A percentile compares a stretch with the other conserved stretches of the same genome.
Conservation (phyloP, 768 basidiomycete species). For the Podaxis pistillaris region DNA sequence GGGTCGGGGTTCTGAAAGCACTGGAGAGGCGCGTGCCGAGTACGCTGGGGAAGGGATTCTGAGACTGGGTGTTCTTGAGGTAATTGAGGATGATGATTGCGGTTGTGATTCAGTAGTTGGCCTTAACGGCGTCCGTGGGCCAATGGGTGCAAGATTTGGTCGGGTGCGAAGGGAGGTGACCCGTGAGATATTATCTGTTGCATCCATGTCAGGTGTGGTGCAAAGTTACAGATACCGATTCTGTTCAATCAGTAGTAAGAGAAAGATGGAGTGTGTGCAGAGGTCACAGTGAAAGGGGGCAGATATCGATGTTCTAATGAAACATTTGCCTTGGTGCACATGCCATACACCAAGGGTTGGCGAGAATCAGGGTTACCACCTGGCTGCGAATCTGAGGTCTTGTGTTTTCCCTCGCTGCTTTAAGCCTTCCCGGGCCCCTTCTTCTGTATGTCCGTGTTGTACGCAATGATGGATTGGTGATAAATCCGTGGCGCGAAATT, state of each 20-base stretch:
- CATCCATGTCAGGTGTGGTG: slow-evolving; percentile 4
- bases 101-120: slow-evolving; percentile 7
- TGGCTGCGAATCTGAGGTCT: background rate
- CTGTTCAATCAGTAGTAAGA: background rate
- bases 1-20: background rate
- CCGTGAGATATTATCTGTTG: slow-evolving; percentile 26
- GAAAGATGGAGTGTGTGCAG: background rate
- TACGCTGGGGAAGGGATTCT: background rate
- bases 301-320: background rate
- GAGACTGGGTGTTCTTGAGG: background rate
- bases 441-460: no score
- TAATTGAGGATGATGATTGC: background rate
- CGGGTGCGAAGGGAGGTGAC: slow-evolving; percentile 26
- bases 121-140: slow-evolving; percentile 23
- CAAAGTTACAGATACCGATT: background rate
- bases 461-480: no score
- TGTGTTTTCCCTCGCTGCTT: no score
- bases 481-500: no score
- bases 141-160: slow-evolving; percentile 25
- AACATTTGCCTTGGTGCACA: background rate
- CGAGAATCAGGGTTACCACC: background rate
- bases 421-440: no score
- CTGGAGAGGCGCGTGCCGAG: slow-evolving; percentile 3
- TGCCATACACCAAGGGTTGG: background rate
- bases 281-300: background rate